These are phyloP conservation scores for Thalassia testudinum DNA, from an alignment of 116 monocot species.

Conservation along the genomic window DNA sequence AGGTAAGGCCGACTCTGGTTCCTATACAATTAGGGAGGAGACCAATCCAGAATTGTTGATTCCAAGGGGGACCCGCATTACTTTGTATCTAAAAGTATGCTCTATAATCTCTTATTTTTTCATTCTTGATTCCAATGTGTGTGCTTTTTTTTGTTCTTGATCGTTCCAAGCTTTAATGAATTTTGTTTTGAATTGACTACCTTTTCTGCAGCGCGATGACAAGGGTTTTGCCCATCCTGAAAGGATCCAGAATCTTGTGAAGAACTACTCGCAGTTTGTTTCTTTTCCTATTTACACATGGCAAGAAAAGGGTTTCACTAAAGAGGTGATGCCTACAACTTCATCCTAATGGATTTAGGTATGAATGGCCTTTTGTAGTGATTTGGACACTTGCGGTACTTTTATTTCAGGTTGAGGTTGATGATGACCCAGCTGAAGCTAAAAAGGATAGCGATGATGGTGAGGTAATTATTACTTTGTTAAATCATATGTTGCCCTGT, in stretches of 20 bases:
- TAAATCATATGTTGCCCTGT: no score
- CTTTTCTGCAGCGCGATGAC: conserved; percentile 57
- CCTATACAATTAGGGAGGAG: conserved; percentile 87
- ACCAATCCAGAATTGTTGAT: conserved; percentile 60
- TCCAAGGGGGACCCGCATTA: conserved; percentile 70
- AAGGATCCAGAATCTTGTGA: conserved; percentile 83
- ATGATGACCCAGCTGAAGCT: conserved; percentile 64
- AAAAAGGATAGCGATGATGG: conserved; percentile 54
- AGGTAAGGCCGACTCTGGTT: conserved; percentile 75
- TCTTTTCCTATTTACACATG: conserved; percentile 93
- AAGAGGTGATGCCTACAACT: conserved; percentile 42
- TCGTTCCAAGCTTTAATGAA: not conserved
- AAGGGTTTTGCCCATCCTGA: conserved; percentile 93
- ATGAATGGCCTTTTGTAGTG: not conserved
- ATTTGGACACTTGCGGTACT: not conserved
- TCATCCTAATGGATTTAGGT: not conserved
- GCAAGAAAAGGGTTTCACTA: conserved; percentile 94
- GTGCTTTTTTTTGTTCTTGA: not conserved
- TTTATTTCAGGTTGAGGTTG: conserved; percentile 57
- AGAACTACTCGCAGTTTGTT: conserved; percentile 98
- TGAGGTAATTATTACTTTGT: conserved; percentile 23
- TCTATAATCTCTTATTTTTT: not conserved
- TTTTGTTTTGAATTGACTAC: conserved; percentile 1
- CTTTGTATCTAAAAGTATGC: conserved; percentile 67
- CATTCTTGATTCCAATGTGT: not conserved